Evolutionary conservation across 2,329 filamentous ascomycete genomes (phyloP), one percentile per base, ranked within the genome.

Genomic region (Venturia effusa): DNA sequence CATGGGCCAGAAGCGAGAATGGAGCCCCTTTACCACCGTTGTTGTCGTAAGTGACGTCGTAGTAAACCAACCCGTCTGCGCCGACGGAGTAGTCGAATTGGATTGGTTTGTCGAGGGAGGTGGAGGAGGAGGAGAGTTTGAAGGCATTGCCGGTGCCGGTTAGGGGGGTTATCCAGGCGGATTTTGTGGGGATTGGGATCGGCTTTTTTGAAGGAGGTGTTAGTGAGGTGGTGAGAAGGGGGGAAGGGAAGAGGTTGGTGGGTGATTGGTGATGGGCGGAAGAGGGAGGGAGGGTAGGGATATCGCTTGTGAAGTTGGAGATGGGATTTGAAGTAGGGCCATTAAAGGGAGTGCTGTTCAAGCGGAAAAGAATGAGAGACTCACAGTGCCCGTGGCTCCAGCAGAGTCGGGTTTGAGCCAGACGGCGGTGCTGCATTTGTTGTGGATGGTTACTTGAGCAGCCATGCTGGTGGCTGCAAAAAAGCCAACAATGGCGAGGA

Each of bases 41-140:
- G 27, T 41, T 15, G 37, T 61, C 59, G 59, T 61, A 61, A n/a
- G 37, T 61, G 27, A 61, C 13, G 37, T 61, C 59, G 59, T 61
- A 61, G 34, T 61, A 61, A 27, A 17, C n/a, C 3, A 27, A 1
- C 4, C 37, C 37, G 59, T 61, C 59, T 11, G 37, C 3, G 17
- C 27, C 11, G 34, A 61, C 41, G 17, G 32, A 34, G 41, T 61
- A 61, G 15, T 61, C 59, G 59, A 61, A 61, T 27, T 45, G 37
- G n/a, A 61, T 41, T 17, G 59, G 59, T 32, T 37, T 34, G 51
- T 34, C 15, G 27, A 57, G 51, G 30, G 51, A 57, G 30, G 32
- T 30, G 27, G 5, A 17, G 27, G 51, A n/a, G 51, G 51, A 10
- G 51, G 51, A 27, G 13, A 57, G 51, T 57, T 57, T 57, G 51